Percentiles rank a stretch among this genome's conserved stretches.
These are phyloP conservation scores for Teratosphaeria destructans DNA, from an alignment of 2,329 filamentous ascomycete genomes.

Conservation along the genomic window DNA sequence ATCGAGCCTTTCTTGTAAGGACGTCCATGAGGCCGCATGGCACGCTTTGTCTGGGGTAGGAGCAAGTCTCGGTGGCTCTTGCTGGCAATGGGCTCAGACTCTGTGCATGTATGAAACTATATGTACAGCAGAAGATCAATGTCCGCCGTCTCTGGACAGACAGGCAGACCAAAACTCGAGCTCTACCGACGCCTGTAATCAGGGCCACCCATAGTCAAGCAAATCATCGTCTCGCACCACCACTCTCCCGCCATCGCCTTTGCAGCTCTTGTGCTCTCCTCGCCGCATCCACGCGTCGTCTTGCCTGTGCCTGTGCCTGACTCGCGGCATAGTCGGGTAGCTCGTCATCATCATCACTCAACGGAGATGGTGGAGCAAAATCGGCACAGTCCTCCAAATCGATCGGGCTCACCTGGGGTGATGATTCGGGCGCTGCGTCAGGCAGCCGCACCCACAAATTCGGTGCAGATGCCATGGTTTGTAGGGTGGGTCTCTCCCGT, in stretches of 20 bases:
- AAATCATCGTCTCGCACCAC: not conserved
- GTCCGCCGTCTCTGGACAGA: too few relatives aligned
- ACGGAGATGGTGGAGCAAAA: slow-evolving; percentile 1
- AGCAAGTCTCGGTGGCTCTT: not conserved
- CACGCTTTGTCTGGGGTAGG: not conserved
- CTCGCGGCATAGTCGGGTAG: slow-evolving; percentile 38
- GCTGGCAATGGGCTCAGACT: not conserved
- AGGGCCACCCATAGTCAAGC: not conserved
- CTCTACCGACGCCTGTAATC: too few relatives aligned
- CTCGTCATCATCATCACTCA: slow-evolving; percentile 29
- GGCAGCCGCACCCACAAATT: slow-evolving; percentile 12
- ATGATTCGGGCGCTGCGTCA: not conserved
- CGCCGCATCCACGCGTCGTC: slow-evolving; percentile 30
- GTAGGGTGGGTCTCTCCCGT: slow-evolving; percentile 4
- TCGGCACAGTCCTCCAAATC: slow-evolving; percentile 6
- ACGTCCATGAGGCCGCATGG: not conserved
- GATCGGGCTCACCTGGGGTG: not conserved
- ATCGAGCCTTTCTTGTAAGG: slow-evolving; percentile 77
- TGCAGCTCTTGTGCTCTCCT: slow-evolving; percentile 36
- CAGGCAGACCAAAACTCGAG: too few relatives aligned
- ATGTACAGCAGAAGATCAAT: not conserved
- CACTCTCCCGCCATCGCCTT: slow-evolving; percentile 30
- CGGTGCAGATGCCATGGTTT: slow-evolving; percentile 4
- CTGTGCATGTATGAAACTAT: not conserved
- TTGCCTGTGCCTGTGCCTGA: slow-evolving; percentile 35